phyloP scores from a whole-genome alignment of 2,329 filamentous ascomycete genomes.

The Incumbomyces lentus region DNA sequence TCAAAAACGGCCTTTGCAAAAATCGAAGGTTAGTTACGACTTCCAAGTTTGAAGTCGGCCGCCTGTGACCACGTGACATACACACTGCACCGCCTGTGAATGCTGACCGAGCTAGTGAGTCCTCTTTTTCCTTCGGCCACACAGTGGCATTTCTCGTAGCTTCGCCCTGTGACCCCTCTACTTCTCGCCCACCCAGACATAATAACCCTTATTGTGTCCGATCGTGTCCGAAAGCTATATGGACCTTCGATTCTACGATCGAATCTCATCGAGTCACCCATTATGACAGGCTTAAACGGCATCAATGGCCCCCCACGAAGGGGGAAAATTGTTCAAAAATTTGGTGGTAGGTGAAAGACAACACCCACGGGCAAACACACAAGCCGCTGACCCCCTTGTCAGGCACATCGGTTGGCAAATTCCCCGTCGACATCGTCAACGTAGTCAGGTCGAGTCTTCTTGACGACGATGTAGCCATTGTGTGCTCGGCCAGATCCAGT shows the following conservation, averaged over 20 bases:
- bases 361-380: conserved; percentile 64
- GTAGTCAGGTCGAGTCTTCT: conserved; percentile 58
- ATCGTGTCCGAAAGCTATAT: conserved; percentile 7
- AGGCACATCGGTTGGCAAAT: conserved; percentile 91
- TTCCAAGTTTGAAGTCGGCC: no score
- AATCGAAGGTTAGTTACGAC: no score
- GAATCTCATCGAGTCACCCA: conserved; percentile 6
- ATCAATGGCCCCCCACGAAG: conserved; percentile 30
- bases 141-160: no score
- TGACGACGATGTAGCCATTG: conserved; percentile 71
- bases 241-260: conserved; percentile 23
- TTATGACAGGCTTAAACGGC: conserved; percentile 15
- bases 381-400: conserved; percentile 55
- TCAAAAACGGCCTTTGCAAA: no score
- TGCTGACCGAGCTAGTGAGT: no score
- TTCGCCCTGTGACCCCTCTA: no score
- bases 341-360: conserved; percentile 28
- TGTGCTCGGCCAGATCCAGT: conserved; percentile 90
- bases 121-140: no score
- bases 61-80: no score
- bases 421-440: conserved; percentile 64
- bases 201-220: neutral
- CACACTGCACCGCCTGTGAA: no score
- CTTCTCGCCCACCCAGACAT: conserved; percentile 10
- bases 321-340: conserved; percentile 18